phyloP scores from a whole-genome alignment of 139 green algal species.

The Monoraphidium neglectum region DNA sequence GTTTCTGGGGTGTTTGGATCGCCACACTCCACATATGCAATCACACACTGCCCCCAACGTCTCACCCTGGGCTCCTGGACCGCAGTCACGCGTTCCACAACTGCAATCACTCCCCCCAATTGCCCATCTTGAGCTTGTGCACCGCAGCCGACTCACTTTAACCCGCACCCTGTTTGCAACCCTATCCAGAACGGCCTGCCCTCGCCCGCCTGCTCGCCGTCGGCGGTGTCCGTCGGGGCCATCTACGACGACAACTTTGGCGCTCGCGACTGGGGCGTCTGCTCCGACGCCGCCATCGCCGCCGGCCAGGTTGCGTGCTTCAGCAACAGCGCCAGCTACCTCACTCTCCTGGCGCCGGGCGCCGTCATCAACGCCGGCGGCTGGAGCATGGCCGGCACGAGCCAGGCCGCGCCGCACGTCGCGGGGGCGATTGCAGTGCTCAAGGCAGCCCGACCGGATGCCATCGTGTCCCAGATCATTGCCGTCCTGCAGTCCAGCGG shows the following conservation, averaged over 20 bases:
- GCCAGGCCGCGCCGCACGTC: conserved; percentile 4
- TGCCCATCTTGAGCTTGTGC: no score
- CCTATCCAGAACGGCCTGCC: not conserved
- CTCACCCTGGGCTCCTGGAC: no score
- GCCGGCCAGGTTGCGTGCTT: no score
- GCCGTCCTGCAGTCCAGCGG: not conserved
- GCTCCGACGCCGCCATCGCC: no score
- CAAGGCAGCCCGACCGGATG: not conserved
- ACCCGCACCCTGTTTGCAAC: no score
- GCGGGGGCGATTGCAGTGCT: not conserved
- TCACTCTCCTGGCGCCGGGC: not conserved
- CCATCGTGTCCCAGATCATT: not conserved
- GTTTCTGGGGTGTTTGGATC: no score
- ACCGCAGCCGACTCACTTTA: no score
- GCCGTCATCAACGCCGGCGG: not conserved
- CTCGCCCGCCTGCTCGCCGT: not conserved
- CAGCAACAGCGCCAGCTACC: not conserved
- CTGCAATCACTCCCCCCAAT: no score
- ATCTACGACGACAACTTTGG: not conserved
- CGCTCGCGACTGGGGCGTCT: not conserved
- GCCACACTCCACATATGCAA: no score
- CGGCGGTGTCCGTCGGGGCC: not conserved
- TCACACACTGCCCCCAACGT: no score
- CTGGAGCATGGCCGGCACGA: not conserved
- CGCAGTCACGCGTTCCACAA: no score